A percentile compares a stretch with the other conserved stretches of the same genome.
phyloP scores from a whole-genome alignment of 73 alveolate genomes.

The Symbiodinium natans region DNA sequence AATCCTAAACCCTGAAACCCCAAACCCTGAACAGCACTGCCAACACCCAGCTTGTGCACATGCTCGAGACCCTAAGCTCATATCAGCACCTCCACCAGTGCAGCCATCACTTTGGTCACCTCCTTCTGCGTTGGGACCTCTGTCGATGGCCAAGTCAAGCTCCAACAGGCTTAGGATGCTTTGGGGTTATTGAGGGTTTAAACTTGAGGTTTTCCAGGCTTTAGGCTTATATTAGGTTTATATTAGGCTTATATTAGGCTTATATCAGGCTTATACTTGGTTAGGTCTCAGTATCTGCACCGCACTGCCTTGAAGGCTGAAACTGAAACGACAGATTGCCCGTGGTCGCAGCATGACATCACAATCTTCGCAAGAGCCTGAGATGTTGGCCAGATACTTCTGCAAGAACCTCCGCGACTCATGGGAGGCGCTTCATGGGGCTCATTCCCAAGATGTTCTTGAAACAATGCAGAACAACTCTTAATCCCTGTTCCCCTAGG shows the following conservation, averaged over 20 bases:
- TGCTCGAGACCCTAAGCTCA: not conserved
- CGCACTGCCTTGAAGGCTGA: not conserved
- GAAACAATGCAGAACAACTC: too few relatives aligned
- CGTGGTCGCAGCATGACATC: not conserved
- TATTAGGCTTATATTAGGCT: too few relatives aligned
- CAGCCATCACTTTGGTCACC: slow-evolving; percentile 97
- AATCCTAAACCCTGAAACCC: not conserved
- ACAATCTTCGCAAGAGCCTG: not conserved
- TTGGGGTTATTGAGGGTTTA: not conserved
- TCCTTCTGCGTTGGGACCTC: slow-evolving; percentile 95
- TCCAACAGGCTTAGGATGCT: not conserved
- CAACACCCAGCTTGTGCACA: not conserved
- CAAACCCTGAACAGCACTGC: not conserved
- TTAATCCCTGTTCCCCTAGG: too few relatives aligned
- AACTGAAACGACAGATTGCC: too few relatives aligned
- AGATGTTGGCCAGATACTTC: slow-evolving; percentile 49
- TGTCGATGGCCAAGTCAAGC: not conserved
- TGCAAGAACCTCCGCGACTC: slow-evolving; percentile 62
- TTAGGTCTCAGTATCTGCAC: not conserved
- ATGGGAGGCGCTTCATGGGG: too few relatives aligned
- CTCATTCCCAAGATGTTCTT: too few relatives aligned
- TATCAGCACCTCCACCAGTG: slow-evolving; percentile 96
- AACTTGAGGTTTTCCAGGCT: not conserved
- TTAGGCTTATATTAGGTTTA: not conserved
- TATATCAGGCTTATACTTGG: too few relatives aligned